Base-by-base conservation (phyloP, 805 yeast genomes). In the Kregervanrija delftensis region DNA sequence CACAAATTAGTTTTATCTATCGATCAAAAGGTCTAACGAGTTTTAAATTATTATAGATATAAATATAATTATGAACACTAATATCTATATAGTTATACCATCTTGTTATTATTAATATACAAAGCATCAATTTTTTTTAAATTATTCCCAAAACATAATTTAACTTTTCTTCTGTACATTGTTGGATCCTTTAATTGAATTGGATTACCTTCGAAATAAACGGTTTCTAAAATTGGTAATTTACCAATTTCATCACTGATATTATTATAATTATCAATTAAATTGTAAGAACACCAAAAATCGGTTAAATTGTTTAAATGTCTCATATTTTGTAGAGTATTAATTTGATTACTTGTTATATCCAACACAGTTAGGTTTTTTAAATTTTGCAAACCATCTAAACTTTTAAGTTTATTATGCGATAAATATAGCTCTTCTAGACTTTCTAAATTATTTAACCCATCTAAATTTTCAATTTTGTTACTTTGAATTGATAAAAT, bases 181-280 rank as follows among this genome's bases (percentile, higher is more conserved):
- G 93, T 81, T n/a, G 79, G 79, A 53, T 84, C 83, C 15, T 74
- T 60, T 30, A 66, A 53, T 56, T 93, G 96, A 14, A 93, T 61
- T 3, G 98, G 98, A 59, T 91, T 91, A 8, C 93, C 91, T 65
- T 93, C 99, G 51, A 93, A 79, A 60, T 93, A 93, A 5, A 93
- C 96, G 0, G 96, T 88, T 42, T 88, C 95, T 43, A 93, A 68
- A 5, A 74, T 68, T 1, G 78, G 75, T 42, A 87, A 67, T 35
- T 68, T 67, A 11, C 80, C 78, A 48, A 93, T 71, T 58, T 87
- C 81, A 15, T 73, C 61, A 42, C 78, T 81, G 39, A 93, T 66
- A 42, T 87, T 82, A 32, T 81, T 79, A 63, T 86, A 90, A 35
- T 77, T 69, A 32, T 77, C 74, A 16, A 93, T 62, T 54, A 76